Base-by-base conservation (phyloP, 139 green algal genomes). In the Tetradesmus obliquus region DNA sequence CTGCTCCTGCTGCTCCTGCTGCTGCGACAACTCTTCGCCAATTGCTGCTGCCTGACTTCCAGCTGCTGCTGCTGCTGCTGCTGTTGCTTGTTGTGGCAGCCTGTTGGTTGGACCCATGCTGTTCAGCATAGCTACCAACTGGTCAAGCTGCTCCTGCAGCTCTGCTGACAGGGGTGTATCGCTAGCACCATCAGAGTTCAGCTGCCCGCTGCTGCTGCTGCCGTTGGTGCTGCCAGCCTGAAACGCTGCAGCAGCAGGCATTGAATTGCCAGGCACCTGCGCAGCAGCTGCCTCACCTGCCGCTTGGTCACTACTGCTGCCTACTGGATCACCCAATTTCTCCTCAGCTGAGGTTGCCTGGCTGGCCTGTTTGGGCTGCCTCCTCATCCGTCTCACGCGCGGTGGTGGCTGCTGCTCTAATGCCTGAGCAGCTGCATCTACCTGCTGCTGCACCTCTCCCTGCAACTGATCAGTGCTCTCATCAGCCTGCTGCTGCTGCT, bases 71-170 rank as follows among this genome's bases (percentile, higher is more conserved):
- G 82, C 82, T 45, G 82, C 55, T 69, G 53, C 20, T 60, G 51
- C 4, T 54, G 74, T 6, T 53, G 74, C 74, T 84, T 13, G n/a
- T 60, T 55, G 32, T 57, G 45, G 66, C 66, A 24, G 66, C 17
- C 66, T 76, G 15, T 4, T 76, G n/a, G 66, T 24, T n/a, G 15
- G 17, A 2, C 66, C 66, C 17, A 24, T 7, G 66, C 66, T 76
- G 66, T 76, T 76, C 17, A 76, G 66, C 3, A n/a, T n/a, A 82
- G 76, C 15, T 5, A 82, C 76, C n/a, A 53, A 17, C 76, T 82
- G 76, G 51, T 84, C 79, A 55, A 84, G 79, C 79, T 84, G 79
- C 79, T 76, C 17, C 66, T 84, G 79, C 45, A 84, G 79, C 32
- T 54, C 79, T 57, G 79, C 15, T 10, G 79, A 10, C n/a, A 76